These are phyloP conservation scores for Nicotiana benthamiana DNA, from an alignment of 257 asterid species.

Conservation along the genomic window DNA sequence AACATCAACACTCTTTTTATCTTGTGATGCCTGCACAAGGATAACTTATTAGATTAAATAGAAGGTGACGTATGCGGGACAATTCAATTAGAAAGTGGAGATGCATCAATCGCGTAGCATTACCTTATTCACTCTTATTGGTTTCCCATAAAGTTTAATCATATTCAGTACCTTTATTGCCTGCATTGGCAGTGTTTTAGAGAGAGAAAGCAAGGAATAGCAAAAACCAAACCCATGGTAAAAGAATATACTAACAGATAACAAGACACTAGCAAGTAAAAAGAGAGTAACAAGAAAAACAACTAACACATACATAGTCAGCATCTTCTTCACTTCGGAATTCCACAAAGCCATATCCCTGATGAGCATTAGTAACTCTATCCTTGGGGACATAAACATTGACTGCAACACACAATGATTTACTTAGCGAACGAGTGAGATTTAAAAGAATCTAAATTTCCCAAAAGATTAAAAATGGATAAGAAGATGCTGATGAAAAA, in stretches of 20 bases:
- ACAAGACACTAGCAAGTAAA: not conserved
- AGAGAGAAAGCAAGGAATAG: not conserved
- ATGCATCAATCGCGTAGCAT: not conserved
- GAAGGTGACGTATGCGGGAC: not conserved
- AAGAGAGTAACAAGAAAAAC: constrained; percentile 8
- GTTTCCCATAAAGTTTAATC: constrained; percentile 83
- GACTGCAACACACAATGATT: constrained; percentile 33
- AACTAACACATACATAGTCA: constrained; percentile 58
- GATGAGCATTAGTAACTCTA: constrained; percentile 89
- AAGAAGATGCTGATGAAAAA: not conserved
- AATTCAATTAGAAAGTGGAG: not conserved
- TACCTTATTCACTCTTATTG: constrained; percentile 92
- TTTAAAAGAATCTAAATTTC: not conserved
- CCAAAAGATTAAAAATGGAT: not conserved
- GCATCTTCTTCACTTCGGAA: constrained; percentile 98
- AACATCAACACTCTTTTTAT: constrained; percentile 89
- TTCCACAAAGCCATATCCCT: constrained; percentile 94
- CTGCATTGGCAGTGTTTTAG: constrained; percentile 29
- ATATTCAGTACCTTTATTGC: constrained; percentile 90
- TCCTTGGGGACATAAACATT: constrained; percentile 97
- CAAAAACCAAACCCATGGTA: not conserved
- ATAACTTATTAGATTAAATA: not conserved
- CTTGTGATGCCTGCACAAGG: constrained; percentile 77
- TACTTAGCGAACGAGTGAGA: not conserved
- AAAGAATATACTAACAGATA: not conserved